Percentiles rank a stretch among this genome's conserved stretches.
phyloP scores from a whole-genome alignment of 139 green algal species.

The Coccomyxa sp. region DNA sequence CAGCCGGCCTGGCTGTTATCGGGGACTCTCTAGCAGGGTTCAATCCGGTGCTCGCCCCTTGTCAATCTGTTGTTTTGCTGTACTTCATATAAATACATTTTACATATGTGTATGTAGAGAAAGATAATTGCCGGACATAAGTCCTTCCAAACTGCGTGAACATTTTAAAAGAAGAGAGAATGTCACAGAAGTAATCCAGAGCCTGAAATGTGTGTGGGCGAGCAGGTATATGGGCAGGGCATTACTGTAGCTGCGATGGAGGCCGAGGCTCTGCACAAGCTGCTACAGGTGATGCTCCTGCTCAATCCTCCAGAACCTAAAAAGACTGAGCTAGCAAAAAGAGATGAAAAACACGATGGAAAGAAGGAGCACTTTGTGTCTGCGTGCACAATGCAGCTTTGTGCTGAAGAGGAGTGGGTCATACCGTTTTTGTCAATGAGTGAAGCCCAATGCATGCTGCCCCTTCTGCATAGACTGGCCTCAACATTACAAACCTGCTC shows the following conservation, averaged over 20 bases:
- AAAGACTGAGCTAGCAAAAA: neutral
- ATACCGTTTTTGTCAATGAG: neutral
- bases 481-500: no score
- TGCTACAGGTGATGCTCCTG: neutral
- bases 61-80: no score
- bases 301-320: neutral
- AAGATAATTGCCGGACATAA: no score
- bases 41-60: no score
- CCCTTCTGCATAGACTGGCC: neutral
- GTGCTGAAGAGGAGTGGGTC: neutral
- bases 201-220: neutral
- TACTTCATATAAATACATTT: no score
- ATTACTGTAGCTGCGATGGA: neutral
- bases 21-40: no score
- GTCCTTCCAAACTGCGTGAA: no score
- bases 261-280: neutral
- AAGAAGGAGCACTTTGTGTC: neutral
- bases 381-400: neutral
- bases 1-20: no score
- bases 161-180: neutral
- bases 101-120: no score
- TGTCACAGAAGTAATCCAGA: neutral
- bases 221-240: constrained; percentile 2
- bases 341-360: neutral
- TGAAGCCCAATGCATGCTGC: neutral